phyloP scores from a whole-genome alignment of 1,284 basidiomycete species.

The Kalmanozyma brasiliensis region DNA sequence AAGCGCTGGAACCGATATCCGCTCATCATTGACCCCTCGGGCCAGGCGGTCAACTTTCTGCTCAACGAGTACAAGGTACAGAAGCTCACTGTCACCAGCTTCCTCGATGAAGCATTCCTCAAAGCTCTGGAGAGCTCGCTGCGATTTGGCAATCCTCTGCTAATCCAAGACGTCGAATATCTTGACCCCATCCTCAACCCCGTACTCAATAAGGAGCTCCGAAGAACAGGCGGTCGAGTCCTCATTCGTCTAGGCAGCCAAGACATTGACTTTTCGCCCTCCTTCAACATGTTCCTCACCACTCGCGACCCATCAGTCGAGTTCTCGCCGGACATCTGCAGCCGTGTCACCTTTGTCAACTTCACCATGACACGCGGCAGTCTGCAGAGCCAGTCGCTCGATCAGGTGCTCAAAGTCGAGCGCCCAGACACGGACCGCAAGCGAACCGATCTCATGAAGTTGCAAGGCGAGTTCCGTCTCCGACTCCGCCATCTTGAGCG shows the following conservation, averaged over 20 bases:
- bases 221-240: slow-evolving; percentile 87
- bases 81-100: slow-evolving; percentile 97
- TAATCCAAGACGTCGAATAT: slow-evolving; percentile 98
- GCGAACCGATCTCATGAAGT: slow-evolving; percentile 96
- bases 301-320: slow-evolving; percentile 97
- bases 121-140: slow-evolving; percentile 98
- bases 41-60: slow-evolving; percentile 95
- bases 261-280: slow-evolving; percentile 98
- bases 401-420: slow-evolving; percentile 96
- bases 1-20: slow-evolving; percentile 98
- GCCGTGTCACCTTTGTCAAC: slow-evolving; percentile 98
- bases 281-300: slow-evolving; percentile 95
- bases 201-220: slow-evolving; percentile 95
- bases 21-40: slow-evolving; percentile 96
- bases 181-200: slow-evolving; percentile 98
- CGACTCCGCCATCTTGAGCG: slow-evolving; percentile 92
- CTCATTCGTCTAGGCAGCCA: slow-evolving; percentile 97
- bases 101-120: slow-evolving; percentile 97
- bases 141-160: slow-evolving; percentile 95
- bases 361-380: slow-evolving; percentile 99
- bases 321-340: slow-evolving; percentile 98
- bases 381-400: slow-evolving; percentile 95
- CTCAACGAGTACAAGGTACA: slow-evolving; percentile 94
- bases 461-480: slow-evolving; percentile 96
- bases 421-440: slow-evolving; percentile 96